phyloP scores from a whole-genome alignment of 768 basidiomycete species.

The Boletus huronensis region DNA sequence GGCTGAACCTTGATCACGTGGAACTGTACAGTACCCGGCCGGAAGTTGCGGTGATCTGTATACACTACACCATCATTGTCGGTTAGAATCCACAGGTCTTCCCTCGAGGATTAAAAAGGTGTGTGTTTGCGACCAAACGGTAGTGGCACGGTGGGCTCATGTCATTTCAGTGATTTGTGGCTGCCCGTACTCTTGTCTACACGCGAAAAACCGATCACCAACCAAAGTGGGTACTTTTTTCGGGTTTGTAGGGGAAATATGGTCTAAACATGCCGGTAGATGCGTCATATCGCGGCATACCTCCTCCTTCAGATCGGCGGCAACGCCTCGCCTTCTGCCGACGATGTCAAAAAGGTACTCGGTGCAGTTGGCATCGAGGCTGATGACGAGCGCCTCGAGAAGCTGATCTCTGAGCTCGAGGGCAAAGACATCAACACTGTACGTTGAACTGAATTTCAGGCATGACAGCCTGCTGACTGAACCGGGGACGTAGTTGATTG shows the following conservation, averaged over 20 bases:
- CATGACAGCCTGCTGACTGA: background rate
- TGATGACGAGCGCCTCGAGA: constrained; percentile 76
- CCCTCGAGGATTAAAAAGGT: constrained; percentile 90
- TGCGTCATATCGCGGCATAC: constrained; percentile 95
- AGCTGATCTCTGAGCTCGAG: constrained; percentile 83
- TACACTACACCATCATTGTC: constrained; percentile 40
- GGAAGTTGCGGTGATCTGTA: constrained; percentile 12
- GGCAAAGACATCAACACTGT: constrained; percentile 88
- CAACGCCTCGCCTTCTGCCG: constrained; percentile 80
- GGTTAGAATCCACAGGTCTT: constrained; percentile 95
- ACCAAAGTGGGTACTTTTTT: constrained; percentile 42
- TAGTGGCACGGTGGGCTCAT: constrained; percentile 2
- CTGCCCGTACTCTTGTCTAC: constrained; percentile 56
- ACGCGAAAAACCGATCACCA: constrained; percentile 29
- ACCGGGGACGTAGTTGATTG: constrained; percentile 62
- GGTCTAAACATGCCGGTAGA: constrained; percentile 39
- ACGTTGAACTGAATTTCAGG: constrained; percentile 22
- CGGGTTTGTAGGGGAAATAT: background rate
- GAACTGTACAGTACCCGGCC: constrained; percentile 63
- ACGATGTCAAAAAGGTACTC: constrained; percentile 87
- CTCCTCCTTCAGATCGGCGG: constrained; percentile 95
- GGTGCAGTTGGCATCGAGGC: constrained; percentile 82
- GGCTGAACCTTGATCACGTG: constrained; percentile 43
- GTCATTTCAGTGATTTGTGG: constrained; percentile 79
- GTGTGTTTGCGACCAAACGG: background rate